Base-by-base conservation (phyloP, 345 rosid species). In the Streptanthus diversifolius region DNA sequence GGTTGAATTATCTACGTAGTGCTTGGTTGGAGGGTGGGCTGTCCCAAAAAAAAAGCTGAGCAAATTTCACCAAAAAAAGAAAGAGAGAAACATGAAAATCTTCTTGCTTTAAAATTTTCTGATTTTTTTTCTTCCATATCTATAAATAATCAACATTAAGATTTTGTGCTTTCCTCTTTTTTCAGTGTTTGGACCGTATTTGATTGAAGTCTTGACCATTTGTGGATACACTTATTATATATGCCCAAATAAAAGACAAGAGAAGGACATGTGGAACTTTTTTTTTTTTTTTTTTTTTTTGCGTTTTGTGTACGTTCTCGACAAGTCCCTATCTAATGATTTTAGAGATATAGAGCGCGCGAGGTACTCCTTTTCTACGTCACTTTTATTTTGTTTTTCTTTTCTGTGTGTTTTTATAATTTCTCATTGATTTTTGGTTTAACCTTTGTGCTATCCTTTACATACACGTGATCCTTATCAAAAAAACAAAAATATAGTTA, bases 131-230 rank as follows among this genome's bases (percentile, higher is more conserved):
- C 49, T 60, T 51, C 19, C 79, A 45, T 62, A 69, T 76, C 75
- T 68, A 43, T 3, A 61, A 61, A 43, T 54, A 75, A 52, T 75
- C 74, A 45, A 48, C 52, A n/a, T 53, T 24, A 14, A 54, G 70
- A 75, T 75, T 75, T 17, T 70, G 17, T 76, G 79, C 60, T 76
- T 75, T 54, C 35, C 8, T 70, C 66, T 48, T 75, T 75, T 68
- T 27, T 55, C 33, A 70, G 60, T 25, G 58, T 54, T 44, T 70
- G 71, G 75, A 76, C 66, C 75, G 53, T 63, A 35, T 30, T 76
- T 76, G 54, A 63, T 70, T 76, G 79, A 70, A 29, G 53, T 21
- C 3, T 63, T 69, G 71, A 63, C 75, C 66, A 73, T 41, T 52
- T 62, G 35, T 52, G 15, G 33, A 51, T 24, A 59, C 17, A 41